phyloP scores from a whole-genome alignment of 257 asterid species.

The Solanum pennellii region DNA sequence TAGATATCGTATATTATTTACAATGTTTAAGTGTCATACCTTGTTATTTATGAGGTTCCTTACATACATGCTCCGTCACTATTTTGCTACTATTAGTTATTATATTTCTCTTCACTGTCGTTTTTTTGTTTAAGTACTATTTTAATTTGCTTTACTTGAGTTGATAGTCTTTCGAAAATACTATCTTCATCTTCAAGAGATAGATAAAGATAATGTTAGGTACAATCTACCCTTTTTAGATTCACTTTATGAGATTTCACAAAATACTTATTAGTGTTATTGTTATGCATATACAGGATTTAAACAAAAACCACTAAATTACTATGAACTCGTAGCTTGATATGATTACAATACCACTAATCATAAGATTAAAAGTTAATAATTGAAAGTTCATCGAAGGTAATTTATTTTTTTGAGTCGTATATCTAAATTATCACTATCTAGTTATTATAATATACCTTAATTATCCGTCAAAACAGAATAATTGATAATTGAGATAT shows the following conservation, averaged over 20 bases:
- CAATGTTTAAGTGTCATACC: neutral
- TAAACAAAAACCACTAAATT: too few relatives aligned
- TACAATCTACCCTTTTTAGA: neutral
- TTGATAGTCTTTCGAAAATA: neutral
- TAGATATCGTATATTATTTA: neutral
- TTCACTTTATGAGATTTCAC: neutral
- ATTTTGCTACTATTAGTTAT: neutral
- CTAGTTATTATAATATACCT: neutral
- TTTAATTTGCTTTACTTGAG: neutral
- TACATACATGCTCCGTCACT: too few relatives aligned
- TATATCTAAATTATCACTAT: neutral
- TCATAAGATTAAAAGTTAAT: neutral
- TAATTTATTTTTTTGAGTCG: neutral
- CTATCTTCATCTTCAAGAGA: neutral
- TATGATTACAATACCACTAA: too few relatives aligned
- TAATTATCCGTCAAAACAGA: neutral
- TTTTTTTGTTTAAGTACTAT: neutral
- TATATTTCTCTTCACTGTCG: neutral
- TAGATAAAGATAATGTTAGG: neutral
- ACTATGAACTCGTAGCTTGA: too few relatives aligned
- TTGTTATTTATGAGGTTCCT: neutral
- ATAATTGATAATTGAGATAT: neutral
- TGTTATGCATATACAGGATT: too few relatives aligned
- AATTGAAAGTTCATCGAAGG: too few relatives aligned
- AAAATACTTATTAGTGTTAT: neutral